Conservation (phyloP, 305 asterid species). For the Solanum chacoense region DNA sequence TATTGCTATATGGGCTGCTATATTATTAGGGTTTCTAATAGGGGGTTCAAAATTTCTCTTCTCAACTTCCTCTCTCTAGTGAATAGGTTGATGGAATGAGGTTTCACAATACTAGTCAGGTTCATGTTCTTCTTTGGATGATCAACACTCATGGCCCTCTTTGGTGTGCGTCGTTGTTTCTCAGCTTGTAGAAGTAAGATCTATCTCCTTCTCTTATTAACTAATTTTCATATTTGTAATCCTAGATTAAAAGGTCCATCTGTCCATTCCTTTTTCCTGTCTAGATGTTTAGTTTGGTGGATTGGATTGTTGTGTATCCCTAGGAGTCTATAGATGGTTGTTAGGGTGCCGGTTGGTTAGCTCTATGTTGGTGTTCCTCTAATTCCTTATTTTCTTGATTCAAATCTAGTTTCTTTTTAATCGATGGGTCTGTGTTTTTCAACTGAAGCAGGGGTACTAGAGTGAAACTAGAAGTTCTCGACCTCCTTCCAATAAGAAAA, state of each 20-base stretch:
- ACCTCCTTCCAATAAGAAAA: background rate
- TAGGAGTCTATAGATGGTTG: background rate
- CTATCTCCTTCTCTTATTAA: background rate
- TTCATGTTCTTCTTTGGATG: background rate
- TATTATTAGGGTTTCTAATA: background rate
- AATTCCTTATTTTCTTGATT: background rate
- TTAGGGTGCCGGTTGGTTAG: background rate
- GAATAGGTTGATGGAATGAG: background rate
- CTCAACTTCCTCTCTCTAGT: background rate
- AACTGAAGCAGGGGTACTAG: background rate
- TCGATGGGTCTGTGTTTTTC: background rate
- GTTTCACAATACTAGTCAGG: background rate
- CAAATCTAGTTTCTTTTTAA: too few species aligned
- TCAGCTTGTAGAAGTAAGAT: background rate
- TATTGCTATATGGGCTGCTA: background rate
- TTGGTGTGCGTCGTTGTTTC: background rate
- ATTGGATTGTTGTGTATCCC: background rate
- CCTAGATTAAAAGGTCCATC: background rate
- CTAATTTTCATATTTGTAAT: background rate
- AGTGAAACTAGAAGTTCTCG: background rate
- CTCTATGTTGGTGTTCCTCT: background rate
- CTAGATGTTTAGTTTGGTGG: background rate
- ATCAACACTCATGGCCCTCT: background rate
- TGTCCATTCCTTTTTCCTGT: background rate
- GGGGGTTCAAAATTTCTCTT: background rate